These are phyloP conservation scores for Coemansia sp. DNA, from an alignment of 192 early-diverging fungal species.

Conservation along the genomic window DNA sequence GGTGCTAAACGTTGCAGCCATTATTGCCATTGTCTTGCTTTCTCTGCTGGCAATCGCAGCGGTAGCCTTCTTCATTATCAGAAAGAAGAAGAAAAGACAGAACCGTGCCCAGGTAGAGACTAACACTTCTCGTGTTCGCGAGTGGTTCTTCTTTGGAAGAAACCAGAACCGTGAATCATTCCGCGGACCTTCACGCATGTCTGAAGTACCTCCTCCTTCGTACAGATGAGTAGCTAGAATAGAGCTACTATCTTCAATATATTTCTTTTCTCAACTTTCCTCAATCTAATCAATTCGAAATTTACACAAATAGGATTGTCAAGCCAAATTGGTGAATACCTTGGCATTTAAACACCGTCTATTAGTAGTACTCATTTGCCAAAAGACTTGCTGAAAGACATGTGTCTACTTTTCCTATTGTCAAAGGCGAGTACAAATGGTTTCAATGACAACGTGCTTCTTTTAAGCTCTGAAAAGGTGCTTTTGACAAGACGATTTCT, in stretches of 20 bases:
- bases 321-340: not conserved
- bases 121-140: not conserved
- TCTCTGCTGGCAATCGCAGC: not conserved
- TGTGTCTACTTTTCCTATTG: not conserved
- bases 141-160: constrained; percentile 1
- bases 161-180: not conserved
- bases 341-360: not conserved
- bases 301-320: not conserved
- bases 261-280: not conserved
- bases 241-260: not conserved
- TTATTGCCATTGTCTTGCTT: not conserved
- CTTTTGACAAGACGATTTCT: not conserved
- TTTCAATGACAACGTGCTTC: not conserved
- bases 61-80: not conserved
- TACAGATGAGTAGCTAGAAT: not conserved
- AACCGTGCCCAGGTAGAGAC: not conserved
- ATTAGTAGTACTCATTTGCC: not conserved
- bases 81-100: not conserved
- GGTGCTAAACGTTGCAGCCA: not conserved
- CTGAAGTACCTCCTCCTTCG: not conserved
- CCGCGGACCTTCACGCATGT: not conserved
- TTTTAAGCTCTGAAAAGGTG: not conserved
- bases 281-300: not conserved
- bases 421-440: not conserved
- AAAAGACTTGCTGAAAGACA: not conserved